Percentiles rank a stretch among this genome's conserved stretches.
phyloP scores from a whole-genome alignment of 257 asterid genomes.

The Gentiana macrophylla region DNA sequence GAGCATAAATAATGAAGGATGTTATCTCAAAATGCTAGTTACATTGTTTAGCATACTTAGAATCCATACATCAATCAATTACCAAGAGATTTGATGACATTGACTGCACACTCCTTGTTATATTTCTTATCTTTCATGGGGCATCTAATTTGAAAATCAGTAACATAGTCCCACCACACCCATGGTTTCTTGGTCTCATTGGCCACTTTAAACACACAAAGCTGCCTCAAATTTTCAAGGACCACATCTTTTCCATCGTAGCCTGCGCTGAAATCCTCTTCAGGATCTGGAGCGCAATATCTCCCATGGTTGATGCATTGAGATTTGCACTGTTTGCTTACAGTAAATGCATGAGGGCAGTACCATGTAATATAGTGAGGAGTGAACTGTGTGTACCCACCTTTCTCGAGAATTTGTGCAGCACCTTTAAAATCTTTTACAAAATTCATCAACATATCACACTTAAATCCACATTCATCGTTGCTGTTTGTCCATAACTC shows the following conservation, averaged over 20 bases:
- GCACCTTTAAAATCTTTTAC: slow-evolving; percentile 87
- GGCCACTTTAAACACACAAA: slow-evolving; percentile 77
- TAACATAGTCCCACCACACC: slow-evolving; percentile 98
- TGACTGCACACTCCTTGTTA: slow-evolving; percentile 73
- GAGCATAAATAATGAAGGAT: slow-evolving; percentile 4
- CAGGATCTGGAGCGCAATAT: slow-evolving; percentile 98
- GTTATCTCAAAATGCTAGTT: background rate
- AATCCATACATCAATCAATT: slow-evolving; percentile 6
- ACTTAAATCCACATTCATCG: slow-evolving; percentile 86
- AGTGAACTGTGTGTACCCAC: too few relatives aligned
- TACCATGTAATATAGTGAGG: too few relatives aligned
- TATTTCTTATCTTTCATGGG: slow-evolving; percentile 98
- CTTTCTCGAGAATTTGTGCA: slow-evolving; percentile 74
- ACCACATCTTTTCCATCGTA: slow-evolving; percentile 92
- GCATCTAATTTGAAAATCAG: slow-evolving; percentile 95
- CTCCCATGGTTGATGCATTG: slow-evolving; percentile 93
- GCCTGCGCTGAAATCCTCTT: slow-evolving; percentile 83
- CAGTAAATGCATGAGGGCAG: too few relatives aligned
- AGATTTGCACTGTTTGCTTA: slow-evolving; percentile 55
- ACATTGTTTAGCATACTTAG: background rate
- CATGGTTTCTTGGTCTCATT: slow-evolving; percentile 81
- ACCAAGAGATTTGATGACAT: slow-evolving; percentile 60
- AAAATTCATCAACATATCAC: slow-evolving; percentile 86
- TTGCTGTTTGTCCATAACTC: slow-evolving; percentile 97
- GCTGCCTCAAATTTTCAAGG: slow-evolving; percentile 82